These are phyloP conservation scores for Mesembryanthemum crystallinum DNA, from an alignment of 148 eudicot species.

Conservation along the genomic window DNA sequence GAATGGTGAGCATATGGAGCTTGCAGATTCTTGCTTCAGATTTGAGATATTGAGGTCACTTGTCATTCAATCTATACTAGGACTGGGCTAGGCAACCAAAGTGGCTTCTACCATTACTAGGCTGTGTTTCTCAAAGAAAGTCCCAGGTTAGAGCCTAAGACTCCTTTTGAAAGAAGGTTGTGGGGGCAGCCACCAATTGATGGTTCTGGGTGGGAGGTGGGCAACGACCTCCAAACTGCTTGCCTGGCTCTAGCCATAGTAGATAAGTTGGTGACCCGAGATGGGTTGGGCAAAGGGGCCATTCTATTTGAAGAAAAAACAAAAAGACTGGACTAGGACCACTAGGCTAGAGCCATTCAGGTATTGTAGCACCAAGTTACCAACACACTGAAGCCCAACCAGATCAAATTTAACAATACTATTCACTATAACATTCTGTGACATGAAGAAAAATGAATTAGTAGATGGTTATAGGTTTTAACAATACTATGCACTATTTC, in stretches of 20 bases:
- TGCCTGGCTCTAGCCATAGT: no score
- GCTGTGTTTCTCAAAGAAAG: no score
- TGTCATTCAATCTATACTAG: background rate
- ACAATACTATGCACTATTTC: no score
- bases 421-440: background rate
- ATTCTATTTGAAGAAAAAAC: no score
- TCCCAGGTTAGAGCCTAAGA: no score
- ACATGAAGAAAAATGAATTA: background rate
- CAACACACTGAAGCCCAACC: background rate
- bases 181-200: no score
- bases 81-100: background rate
- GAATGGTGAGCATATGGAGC: background rate
- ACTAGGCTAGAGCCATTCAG: background rate
- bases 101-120: background rate
- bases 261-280: no score
- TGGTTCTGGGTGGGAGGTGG: no score
- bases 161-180: no score
- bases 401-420: background rate
- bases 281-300: no score
- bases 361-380: background rate
- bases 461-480: background rate
- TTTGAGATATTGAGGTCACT: background rate
- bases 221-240: no score
- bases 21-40: background rate
- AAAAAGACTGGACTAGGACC: no score